These are phyloP conservation scores for Allodekkera sacchari DNA, from an alignment of 805 yeast genomes.

Conservation along the genomic window DNA sequence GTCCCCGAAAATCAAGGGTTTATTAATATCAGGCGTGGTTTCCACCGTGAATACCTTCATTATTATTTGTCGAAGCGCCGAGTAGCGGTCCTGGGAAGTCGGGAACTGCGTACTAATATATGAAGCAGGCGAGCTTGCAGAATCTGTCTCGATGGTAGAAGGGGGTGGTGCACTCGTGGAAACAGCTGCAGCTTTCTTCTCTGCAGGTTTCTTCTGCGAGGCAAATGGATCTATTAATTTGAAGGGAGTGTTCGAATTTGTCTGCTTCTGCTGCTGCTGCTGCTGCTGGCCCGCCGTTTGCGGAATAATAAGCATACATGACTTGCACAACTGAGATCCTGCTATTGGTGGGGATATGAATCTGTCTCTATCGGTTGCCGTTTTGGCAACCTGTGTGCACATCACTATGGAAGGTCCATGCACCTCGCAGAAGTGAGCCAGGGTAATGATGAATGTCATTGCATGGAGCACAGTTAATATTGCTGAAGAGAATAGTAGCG, in stretches of 20 bases:
- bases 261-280: too few relatives aligned
- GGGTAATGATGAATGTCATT: slow-evolving; percentile 37
- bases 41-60: slow-evolving; percentile 63
- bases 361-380: slow-evolving; percentile 3
- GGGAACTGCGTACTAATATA: slow-evolving; percentile 59
- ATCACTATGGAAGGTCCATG: slow-evolving; percentile 66
- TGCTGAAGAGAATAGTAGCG: neutral
- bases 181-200: neutral
- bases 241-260: neutral
- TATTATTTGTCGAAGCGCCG: slow-evolving; percentile 49
- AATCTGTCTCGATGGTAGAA: slow-evolving; percentile 8
- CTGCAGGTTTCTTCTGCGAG: neutral
- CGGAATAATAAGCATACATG: slow-evolving; percentile 53
- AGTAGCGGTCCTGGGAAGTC: slow-evolving; percentile 38
- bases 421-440: slow-evolving; percentile 72
- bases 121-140: slow-evolving; percentile 11
- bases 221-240: neutral
- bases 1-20: slow-evolving; percentile 61
- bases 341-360: slow-evolving; percentile 28
- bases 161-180: neutral
- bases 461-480: too few relatives aligned
- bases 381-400: slow-evolving; percentile 43
- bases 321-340: slow-evolving; percentile 36
- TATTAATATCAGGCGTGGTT: slow-evolving; percentile 46
- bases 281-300: slow-evolving; percentile 8